Conservation (phyloP, 495 filamentous ascomycete genomes). For the Aspergillus conjunctus region DNA sequence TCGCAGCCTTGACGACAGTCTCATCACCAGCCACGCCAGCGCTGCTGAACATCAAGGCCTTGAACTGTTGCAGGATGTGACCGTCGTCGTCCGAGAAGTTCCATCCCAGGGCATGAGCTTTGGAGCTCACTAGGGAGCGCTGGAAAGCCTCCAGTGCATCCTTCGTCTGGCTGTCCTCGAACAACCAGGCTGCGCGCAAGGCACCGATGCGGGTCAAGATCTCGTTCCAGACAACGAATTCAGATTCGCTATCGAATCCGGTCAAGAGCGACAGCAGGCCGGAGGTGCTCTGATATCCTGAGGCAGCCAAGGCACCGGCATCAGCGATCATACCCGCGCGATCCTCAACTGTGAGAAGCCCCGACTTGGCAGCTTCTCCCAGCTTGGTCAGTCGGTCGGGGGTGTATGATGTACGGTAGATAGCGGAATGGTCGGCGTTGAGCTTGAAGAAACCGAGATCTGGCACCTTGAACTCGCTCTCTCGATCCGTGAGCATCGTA, state of each 20-base stretch:
- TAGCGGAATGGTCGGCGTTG: conserved; percentile 66
- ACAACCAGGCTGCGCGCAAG: conserved; percentile 83
- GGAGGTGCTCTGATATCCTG: conserved; percentile 91
- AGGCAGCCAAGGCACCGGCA: conserved; percentile 84
- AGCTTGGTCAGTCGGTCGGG: conserved; percentile 63
- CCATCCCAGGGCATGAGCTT: conserved; percentile 88
- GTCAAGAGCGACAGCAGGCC: conserved; percentile 83
- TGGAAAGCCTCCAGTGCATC: conserved; percentile 82
- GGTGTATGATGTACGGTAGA: conserved; percentile 66
- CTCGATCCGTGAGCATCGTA: conserved; percentile 68
- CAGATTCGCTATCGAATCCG: conserved; percentile 77
- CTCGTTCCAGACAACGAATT: conserved; percentile 95
- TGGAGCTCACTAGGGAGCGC: conserved; percentile 68
- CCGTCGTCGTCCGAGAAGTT: conserved; percentile 78
- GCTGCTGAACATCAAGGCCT: conserved; percentile 63
- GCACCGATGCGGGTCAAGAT: conserved; percentile 73
- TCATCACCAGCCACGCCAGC: conserved; percentile 64
- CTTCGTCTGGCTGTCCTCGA: conserved; percentile 72
- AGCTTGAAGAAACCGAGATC: conserved; percentile 68
- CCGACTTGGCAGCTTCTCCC: conserved; percentile 76
- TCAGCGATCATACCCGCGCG: conserved; percentile 96
- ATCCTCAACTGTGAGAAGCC: conserved; percentile 88
- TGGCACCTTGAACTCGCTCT: conserved; percentile 68
- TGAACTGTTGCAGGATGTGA: conserved; percentile 87
- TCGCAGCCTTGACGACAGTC: conserved; percentile 57